phyloP scores from a whole-genome alignment of 2,329 filamentous ascomycete genomes.

The Aspergillus costaricaensis region DNA sequence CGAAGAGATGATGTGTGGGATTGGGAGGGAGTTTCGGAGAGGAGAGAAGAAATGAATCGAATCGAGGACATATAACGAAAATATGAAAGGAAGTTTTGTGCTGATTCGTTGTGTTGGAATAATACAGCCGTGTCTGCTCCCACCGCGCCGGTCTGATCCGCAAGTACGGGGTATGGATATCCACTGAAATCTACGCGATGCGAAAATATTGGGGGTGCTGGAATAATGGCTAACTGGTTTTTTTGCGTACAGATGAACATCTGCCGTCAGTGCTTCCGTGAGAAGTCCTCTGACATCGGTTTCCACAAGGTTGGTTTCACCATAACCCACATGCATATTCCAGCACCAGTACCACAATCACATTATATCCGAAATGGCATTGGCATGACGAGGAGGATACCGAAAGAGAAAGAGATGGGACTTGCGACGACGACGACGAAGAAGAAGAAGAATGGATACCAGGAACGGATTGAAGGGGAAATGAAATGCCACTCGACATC shows the following conservation, averaged over 20 bases:
- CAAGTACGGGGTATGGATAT: constrained; percentile 76
- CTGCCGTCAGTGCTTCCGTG: constrained; percentile 70
- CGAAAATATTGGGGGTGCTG: neutral
- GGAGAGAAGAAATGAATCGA: neutral
- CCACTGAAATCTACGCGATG: neutral
- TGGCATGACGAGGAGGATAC: neutral
- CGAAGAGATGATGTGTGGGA: constrained; percentile 4
- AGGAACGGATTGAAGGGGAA: neutral
- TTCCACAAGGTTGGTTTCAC: constrained; percentile 63
- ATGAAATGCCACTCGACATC: neutral
- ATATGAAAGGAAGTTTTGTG: constrained; percentile 22
- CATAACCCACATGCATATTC: neutral
- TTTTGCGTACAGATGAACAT: constrained; percentile 49
- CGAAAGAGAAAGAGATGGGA: neutral
- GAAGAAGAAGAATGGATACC: neutral
- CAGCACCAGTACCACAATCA: neutral
- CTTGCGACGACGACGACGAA: too few relatives aligned
- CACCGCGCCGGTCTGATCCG: constrained; percentile 99
- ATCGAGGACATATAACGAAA: constrained; percentile 10
- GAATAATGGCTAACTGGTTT: constrained; percentile 19
- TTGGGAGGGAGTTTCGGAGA: too few relatives aligned
- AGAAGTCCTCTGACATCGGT: constrained; percentile 68
- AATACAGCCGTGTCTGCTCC: constrained; percentile 74
- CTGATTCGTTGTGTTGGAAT: constrained; percentile 20
- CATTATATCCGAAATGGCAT: neutral